Evolutionary conservation across 2,329 filamentous ascomycete species (phyloP).

Genomic region (Aspergillus chevalieri): DNA sequence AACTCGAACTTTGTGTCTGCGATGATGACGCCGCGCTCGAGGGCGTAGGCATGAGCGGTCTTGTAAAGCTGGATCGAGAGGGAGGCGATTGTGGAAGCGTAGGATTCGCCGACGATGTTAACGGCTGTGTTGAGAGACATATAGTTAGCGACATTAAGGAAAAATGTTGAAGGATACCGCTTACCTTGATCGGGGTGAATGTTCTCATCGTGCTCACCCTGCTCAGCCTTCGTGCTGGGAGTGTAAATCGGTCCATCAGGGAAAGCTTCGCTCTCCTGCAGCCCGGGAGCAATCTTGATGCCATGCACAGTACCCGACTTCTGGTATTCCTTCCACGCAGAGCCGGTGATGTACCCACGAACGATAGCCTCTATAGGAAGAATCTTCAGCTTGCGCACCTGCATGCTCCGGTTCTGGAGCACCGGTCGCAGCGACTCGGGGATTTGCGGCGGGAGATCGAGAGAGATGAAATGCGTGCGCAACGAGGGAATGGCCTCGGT

Average conservation of each 20-base stretch:
- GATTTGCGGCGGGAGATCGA: conserved; percentile 49
- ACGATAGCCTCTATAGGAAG: conserved; percentile 79
- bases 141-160: neutral
- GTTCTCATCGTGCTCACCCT: conserved; percentile 77
- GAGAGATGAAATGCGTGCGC: conserved; percentile 58
- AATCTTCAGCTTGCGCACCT: conserved; percentile 65
- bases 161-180: conserved; percentile 6
- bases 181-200: conserved; percentile 64
- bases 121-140: conserved; percentile 33
- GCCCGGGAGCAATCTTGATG: conserved; percentile 59
- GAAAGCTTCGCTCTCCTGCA: conserved; percentile 65
- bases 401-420: conserved; percentile 66
- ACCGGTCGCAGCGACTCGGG: conserved; percentile 44
- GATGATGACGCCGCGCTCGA: conserved; percentile 64
- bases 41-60: conserved; percentile 38
- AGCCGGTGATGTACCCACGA: conserved; percentile 84
- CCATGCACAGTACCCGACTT: conserved; percentile 73
- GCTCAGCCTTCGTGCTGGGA: conserved; percentile 77
- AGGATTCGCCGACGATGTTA: conserved; percentile 58
- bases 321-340: conserved; percentile 74
- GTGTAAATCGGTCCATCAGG: conserved; percentile 64
- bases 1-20: conserved; percentile 76
- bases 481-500: conserved; percentile 51
- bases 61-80: conserved; percentile 61
- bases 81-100: conserved; percentile 60